phyloP scores from a whole-genome alignment of 2,329 filamentous ascomycete genomes.

The Nemania abortiva region DNA sequence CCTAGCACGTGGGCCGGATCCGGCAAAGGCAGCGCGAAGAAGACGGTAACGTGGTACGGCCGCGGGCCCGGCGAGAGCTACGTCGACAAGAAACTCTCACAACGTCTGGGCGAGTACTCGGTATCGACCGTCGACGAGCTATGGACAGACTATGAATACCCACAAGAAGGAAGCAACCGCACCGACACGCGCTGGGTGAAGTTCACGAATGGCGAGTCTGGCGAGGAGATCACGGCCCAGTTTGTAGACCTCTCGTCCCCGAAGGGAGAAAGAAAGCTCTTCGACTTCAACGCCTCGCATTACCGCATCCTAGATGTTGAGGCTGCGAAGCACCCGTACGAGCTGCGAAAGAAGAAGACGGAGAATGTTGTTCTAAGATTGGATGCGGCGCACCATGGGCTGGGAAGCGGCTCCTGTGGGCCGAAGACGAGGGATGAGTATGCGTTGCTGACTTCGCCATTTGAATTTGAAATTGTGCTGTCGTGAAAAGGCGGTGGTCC shows the following conservation, averaged over 20 bases:
- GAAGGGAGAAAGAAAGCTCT: constrained; percentile 54
- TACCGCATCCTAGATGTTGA: constrained; percentile 66
- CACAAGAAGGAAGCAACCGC: constrained; percentile 74
- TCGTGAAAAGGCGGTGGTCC: constrained; percentile 6
- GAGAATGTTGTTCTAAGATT: constrained; percentile 68
- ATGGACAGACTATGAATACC: constrained; percentile 73
- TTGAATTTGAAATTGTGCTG: constrained; percentile 58
- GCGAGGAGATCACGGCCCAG: constrained; percentile 46
- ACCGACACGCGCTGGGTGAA: constrained; percentile 72
- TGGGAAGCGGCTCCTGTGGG: constrained; percentile 73
- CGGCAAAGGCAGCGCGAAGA: constrained; percentile 19
- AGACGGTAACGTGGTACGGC: constrained; percentile 69
- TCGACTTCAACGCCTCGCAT: constrained; percentile 68
- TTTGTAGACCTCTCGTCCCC: constrained; percentile 44
- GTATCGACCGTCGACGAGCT: constrained; percentile 61
- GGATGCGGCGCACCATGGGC: constrained; percentile 71
- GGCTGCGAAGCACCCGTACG: constrained; percentile 71
- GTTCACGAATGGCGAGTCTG: constrained; percentile 50
- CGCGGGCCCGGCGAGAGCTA: constrained; percentile 76
- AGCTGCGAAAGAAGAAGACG: constrained; percentile 66
- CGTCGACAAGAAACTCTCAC: constrained; percentile 73
- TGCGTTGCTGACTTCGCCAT: constrained; percentile 56
- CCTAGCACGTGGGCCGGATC: constrained; percentile 42
- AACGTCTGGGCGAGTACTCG: constrained; percentile 66
- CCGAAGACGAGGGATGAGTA: constrained; percentile 65